Conservation (phyloP, 176 grass and related monocot species). For the Melocanna baccifera region DNA sequence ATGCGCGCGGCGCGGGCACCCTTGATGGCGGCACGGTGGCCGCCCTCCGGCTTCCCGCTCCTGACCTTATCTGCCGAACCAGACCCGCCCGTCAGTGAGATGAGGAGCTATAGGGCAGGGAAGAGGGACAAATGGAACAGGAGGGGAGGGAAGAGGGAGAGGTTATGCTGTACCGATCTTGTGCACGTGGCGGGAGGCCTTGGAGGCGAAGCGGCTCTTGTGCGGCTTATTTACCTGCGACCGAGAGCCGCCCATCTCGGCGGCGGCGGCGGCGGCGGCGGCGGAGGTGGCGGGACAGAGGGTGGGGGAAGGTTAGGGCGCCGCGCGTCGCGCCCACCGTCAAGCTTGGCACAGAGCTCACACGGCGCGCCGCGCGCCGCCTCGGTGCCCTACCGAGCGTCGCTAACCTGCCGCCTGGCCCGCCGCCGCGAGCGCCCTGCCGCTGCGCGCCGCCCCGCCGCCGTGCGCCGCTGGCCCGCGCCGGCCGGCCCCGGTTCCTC, state of each 20-base stretch:
- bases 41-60: slow-evolving; percentile 48
- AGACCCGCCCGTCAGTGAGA: not conserved
- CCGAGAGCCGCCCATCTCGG: slow-evolving; percentile 55
- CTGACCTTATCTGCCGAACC: slow-evolving; percentile 55
- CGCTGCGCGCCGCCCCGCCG: no score
- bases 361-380: no score
- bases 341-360: no score
- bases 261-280: not conserved
- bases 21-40: slow-evolving; percentile 55
- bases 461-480: no score
- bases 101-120: not conserved
- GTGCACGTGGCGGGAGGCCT: slow-evolving; percentile 79
- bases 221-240: slow-evolving; percentile 93
- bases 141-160: not conserved
- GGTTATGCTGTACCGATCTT: slow-evolving; percentile 29
- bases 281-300: not conserved
- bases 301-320: not conserved
- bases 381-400: no score
- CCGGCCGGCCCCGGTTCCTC: no score
- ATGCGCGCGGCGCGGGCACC: slow-evolving; percentile 67
- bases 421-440: no score
- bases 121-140: not conserved
- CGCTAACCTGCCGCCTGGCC: no score
- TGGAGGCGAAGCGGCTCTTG: slow-evolving; percentile 86
- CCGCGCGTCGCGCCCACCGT: not conserved